These are phyloP conservation scores for Nakazawaea anatomiae DNA, from an alignment of 805 yeast species.

Conservation along the genomic window DNA sequence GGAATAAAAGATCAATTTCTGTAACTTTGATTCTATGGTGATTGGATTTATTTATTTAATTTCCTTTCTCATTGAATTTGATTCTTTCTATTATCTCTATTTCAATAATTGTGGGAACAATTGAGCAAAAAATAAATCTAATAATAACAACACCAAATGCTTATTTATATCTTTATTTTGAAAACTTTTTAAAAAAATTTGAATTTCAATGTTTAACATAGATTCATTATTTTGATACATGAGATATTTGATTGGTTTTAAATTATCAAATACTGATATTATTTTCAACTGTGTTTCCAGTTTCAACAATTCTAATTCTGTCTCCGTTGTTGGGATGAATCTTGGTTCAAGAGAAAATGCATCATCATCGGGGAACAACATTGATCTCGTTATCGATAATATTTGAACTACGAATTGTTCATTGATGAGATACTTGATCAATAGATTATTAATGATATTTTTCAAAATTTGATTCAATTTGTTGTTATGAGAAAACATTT, in stretches of 20 bases:
- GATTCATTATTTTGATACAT: slow-evolving; percentile 9
- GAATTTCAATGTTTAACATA: slow-evolving; percentile 12
- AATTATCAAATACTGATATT: slow-evolving; percentile 2
- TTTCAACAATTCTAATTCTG: slow-evolving; percentile 17
- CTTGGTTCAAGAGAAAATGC: slow-evolving; percentile 21
- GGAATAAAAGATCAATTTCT: background rate
- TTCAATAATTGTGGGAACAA: slow-evolving; percentile 29
- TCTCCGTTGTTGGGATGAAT: slow-evolving; percentile 22
- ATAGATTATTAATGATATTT: slow-evolving; percentile 20
- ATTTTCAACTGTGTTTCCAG: slow-evolving; percentile 10
- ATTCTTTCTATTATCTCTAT: too few relatives aligned
- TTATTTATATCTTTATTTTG: slow-evolving; percentile 35
- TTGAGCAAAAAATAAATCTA: slow-evolving; percentile 35
- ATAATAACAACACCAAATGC: slow-evolving; percentile 31
- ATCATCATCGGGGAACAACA: slow-evolving; percentile 23
- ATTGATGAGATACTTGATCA: slow-evolving; percentile 18
- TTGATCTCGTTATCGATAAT: slow-evolving; percentile 15
- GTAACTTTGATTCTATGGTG: too few relatives aligned
- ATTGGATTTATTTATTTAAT: too few relatives aligned
- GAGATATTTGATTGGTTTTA: background rate
- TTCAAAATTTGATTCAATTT: slow-evolving; percentile 18
- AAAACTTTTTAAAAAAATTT: slow-evolving; percentile 26
- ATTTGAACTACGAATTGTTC: slow-evolving; percentile 11
- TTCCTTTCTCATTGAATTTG: too few relatives aligned
- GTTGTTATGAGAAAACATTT: slow-evolving; percentile 11